Base-by-base conservation (phyloP, 2,329 filamentous ascomycete species). In the Talaromyces pinophilus region DNA sequence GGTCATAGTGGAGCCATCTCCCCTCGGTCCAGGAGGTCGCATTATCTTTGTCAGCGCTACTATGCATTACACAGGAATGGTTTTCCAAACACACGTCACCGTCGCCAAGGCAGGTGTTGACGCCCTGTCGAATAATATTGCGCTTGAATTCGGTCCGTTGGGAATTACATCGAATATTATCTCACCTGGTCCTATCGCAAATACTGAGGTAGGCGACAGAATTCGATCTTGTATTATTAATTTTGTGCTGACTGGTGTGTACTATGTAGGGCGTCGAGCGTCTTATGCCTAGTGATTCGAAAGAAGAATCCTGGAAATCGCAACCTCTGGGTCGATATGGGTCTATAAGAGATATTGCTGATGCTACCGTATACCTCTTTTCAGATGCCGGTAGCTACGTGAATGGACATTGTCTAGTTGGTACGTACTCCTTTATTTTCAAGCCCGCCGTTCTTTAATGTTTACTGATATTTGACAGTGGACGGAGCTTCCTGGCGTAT, bases 71-170 rank as follows among this genome's bases (percentile, higher is more conserved):
- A 90, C 90, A 0, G 93, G 92, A 44, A 87, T 90, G 78, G 90
- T 93, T 0, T 83, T 97, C 71, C 95, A 98, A 78, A 87, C 91
- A 1, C 94, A 98, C 79, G 93, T 94, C n/a, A 85, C 89, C 2
- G 93, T 93, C 1, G 94, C 95, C 66, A 99, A 99, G 81, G 91
- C 94, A 0, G 92, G 90, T 17, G 88, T 99, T 11, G 94, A 99
- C 79, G 89, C 92, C 1, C 86, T 99, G 74, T 90, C 91, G 67
- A 86, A 88, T 63, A 90, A 88, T 5, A 87, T 96, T 0, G 88
- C 92, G 1, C 86, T 99, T 63, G 95, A 99, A 78, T 95, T 95
- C 75, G 94, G 94, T 0, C 95, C 95, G 0, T 86, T 87, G 52
- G 95, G 95, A 15, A 81, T 98, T 38, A 93, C 91, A 0, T 92